These are phyloP conservation scores for Achaetomiella virescens DNA, from an alignment of 495 filamentous ascomycete genomes.

Conservation along the genomic window DNA sequence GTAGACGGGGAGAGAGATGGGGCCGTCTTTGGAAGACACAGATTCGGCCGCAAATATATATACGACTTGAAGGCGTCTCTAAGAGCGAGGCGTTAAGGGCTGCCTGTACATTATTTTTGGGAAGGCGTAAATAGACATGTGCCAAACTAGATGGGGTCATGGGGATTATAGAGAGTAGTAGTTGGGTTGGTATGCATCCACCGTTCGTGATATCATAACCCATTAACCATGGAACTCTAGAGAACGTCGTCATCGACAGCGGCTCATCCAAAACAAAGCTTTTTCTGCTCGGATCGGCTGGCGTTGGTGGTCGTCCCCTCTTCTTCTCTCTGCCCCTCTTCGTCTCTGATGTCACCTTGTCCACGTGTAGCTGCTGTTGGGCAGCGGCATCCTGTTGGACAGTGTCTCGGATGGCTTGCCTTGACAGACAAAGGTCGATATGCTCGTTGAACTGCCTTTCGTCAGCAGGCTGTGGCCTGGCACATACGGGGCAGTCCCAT, in stretches of 20 bases:
- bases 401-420: slow-evolving; percentile 75
- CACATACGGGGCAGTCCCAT: slow-evolving; percentile 89
- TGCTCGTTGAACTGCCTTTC: slow-evolving; percentile 85
- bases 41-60: not conserved
- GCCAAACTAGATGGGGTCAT: no score
- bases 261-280: slow-evolving; percentile 36
- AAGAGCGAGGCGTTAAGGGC: no score
- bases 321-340: slow-evolving; percentile 35
- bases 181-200: no score
- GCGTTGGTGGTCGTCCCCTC: slow-evolving; percentile 20
- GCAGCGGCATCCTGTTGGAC: slow-evolving; percentile 47
- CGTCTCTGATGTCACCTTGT: slow-evolving; percentile 20
- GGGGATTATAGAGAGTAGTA: no score
- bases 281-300: slow-evolving; percentile 41
- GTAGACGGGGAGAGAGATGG: not conserved
- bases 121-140: no score
- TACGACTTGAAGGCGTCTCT: not conserved
- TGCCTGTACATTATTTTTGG: no score
- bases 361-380: not conserved
- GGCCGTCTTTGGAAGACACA: no score
- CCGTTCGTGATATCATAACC: not conserved
- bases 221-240: not conserved
- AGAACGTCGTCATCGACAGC: not conserved
- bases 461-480: slow-evolving; percentile 62
- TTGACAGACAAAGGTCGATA: slow-evolving; percentile 87